phyloP scores from a whole-genome alignment of 176 grass and related monocot species.

The Bothriochloa decipiens region DNA sequence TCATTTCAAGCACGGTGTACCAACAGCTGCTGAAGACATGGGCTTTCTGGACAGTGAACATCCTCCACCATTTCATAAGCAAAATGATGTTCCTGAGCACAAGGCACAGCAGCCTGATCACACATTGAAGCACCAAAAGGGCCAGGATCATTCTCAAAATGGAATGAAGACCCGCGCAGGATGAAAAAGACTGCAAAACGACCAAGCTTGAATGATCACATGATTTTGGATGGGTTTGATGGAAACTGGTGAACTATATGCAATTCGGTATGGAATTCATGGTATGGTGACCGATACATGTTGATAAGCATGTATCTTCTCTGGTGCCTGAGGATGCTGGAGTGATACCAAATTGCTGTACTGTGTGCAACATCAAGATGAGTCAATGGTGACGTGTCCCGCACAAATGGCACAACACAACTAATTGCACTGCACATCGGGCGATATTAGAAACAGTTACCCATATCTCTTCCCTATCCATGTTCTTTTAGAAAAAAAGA shows the following conservation, averaged over 20 bases:
- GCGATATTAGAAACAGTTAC: too few species aligned
- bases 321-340: not conserved
- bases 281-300: not conserved
- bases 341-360: not conserved
- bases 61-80: slow-evolving; percentile 39
- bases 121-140: slow-evolving; percentile 5
- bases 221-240: slow-evolving; percentile 2
- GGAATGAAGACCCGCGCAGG: not conserved
- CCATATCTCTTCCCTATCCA: too few species aligned
- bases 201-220: not conserved
- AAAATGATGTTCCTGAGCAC: slow-evolving; percentile 18
- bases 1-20: slow-evolving; percentile 36
- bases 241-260: slow-evolving; percentile 13
- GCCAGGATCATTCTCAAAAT: not conserved
- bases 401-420: not conserved
- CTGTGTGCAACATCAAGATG: not conserved
- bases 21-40: slow-evolving; percentile 44
- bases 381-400: not conserved
- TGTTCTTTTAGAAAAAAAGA: too few species aligned
- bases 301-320: not conserved
- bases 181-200: slow-evolving; percentile 39
- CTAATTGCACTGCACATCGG: not conserved
- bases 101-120: slow-evolving; percentile 20
- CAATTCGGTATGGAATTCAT: not conserved
- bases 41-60: slow-evolving; percentile 40